phyloP scores from a whole-genome alignment of 1,139 yeast genomes.

The Suhomyces maxii region DNA sequence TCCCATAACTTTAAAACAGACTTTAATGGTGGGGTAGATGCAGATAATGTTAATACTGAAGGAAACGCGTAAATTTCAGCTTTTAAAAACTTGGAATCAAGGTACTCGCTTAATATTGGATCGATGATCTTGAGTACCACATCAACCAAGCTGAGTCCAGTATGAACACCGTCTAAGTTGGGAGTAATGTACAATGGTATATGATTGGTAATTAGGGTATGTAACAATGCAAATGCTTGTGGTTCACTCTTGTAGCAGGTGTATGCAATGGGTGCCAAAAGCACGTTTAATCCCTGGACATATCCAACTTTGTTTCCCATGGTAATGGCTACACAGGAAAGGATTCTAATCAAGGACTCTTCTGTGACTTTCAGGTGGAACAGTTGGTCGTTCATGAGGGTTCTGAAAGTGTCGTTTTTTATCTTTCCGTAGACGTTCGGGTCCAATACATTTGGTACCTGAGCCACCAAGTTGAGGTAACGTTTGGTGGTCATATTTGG shows the following conservation, averaged over 20 bases:
- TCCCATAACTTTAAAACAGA: constrained; percentile 87
- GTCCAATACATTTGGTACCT: constrained; percentile 52
- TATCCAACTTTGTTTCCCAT: constrained; percentile 47
- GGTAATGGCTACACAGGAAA: constrained; percentile 71
- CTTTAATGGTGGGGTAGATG: constrained; percentile 83
- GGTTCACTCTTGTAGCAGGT: constrained; percentile 76
- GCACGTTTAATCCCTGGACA: constrained; percentile 90
- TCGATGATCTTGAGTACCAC: constrained; percentile 70
- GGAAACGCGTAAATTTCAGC: constrained; percentile 92
- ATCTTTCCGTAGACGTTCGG: constrained; percentile 63
- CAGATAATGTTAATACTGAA: constrained; percentile 79
- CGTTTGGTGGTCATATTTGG: constrained; percentile 55
- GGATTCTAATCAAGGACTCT: constrained; percentile 62
- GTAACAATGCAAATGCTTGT: constrained; percentile 75
- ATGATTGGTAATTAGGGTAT: constrained; percentile 54
- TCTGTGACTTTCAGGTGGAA: constrained; percentile 72
- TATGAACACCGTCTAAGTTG: constrained; percentile 78
- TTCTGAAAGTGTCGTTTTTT: constrained; percentile 83
- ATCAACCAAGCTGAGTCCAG: constrained; percentile 71
- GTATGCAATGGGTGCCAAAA: constrained; percentile 82
- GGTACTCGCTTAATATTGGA: constrained; percentile 61
- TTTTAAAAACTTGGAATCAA: constrained; percentile 64
- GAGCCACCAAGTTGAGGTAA: constrained; percentile 55
- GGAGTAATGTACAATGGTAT: constrained; percentile 82
- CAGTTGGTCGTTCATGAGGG: constrained; percentile 70